Base-by-base conservation (phyloP, 1,284 basidiomycete species). In the Ustilago tritici region DNA sequence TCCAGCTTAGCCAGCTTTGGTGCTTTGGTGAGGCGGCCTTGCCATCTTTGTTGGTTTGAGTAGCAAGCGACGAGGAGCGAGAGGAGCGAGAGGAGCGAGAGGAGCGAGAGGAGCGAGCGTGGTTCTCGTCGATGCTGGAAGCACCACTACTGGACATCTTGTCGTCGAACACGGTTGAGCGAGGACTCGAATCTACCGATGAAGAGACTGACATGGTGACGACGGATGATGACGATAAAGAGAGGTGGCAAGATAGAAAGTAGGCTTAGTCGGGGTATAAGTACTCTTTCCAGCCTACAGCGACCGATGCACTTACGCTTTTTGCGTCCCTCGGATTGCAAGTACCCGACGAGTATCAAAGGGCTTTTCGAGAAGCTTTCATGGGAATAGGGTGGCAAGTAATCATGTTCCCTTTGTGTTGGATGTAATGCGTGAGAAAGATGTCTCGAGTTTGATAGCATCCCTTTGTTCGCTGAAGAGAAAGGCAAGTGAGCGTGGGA, bases 1-100 rank as follows among this genome's bases (percentile, higher is more conserved):
- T 40, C 70, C 70, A 68, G 3, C n/a, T 23, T 0, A 61, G 40
- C 61, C 65, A 73, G 5, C 61, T 53, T 38, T 56, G 23, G 23
- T 28, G 70, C 6, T 58, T 28, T 4, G 58, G 5, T 47, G n/a
- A 23, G 49, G n/a, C 11, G 43, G 7, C 23, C 43, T 46, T 5
- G 7, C 53, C 31, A 67, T 67, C 52, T 47, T 50, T 0, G 65
- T 64, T 15, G 55, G 54, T 32, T 32, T 46, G 17, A 28, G 23
- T 28, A 28, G 23, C 32, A 35, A 31, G 41, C 43, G 4, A 50
- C 11, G 11, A 31, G 9, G 11, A 43, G 56, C 28, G 17, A 60
- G 52, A 2, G 59, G 43, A 46, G n/a, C 2, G 2, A 46, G n/a
- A 31, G 9, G 11, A 43, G 56, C 28, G 17, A 60, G 11, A 31